Conservation (phyloP, 805 yeast genomes). For the Grigorovia transvaalensis region DNA sequence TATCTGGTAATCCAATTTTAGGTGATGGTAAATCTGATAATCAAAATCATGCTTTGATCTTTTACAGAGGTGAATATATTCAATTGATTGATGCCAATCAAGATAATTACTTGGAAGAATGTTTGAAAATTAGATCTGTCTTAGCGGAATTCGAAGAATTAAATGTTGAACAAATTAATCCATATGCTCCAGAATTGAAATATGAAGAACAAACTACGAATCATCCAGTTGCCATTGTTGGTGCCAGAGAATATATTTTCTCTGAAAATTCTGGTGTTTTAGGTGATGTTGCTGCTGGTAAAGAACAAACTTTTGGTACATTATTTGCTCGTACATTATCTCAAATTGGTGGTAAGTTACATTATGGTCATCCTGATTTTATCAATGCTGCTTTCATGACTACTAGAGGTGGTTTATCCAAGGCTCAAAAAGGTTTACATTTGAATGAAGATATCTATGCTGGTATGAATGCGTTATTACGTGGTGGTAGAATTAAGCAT, state of each 20-base stretch:
- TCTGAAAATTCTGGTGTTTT: slow-evolving; percentile 77
- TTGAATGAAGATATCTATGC: slow-evolving; percentile 83
- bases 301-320: slow-evolving; percentile 84
- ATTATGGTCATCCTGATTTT: slow-evolving; percentile 86
- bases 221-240: slow-evolving; percentile 74
- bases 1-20: slow-evolving; percentile 75
- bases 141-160: slow-evolving; percentile 76
- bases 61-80: slow-evolving; percentile 76
- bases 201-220: slow-evolving; percentile 39
- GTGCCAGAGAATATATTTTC: slow-evolving; percentile 81
- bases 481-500: slow-evolving; percentile 84
- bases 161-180: slow-evolving; percentile 66
- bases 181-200: slow-evolving; percentile 66
- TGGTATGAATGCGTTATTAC: slow-evolving; percentile 71
- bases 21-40: slow-evolving; percentile 89
- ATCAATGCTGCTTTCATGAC: slow-evolving; percentile 66
- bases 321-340: slow-evolving; percentile 74
- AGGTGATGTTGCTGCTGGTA: slow-evolving; percentile 87
- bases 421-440: slow-evolving; percentile 79
- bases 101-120: slow-evolving; percentile 77
- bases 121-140: slow-evolving; percentile 71
- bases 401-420: slow-evolving; percentile 81
- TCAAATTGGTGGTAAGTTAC: slow-evolving; percentile 76
- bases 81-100: slow-evolving; percentile 82
- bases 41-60: slow-evolving; percentile 71